phyloP scores from a whole-genome alignment of 257 asterid species.

The Voacanga thouarsii region DNA sequence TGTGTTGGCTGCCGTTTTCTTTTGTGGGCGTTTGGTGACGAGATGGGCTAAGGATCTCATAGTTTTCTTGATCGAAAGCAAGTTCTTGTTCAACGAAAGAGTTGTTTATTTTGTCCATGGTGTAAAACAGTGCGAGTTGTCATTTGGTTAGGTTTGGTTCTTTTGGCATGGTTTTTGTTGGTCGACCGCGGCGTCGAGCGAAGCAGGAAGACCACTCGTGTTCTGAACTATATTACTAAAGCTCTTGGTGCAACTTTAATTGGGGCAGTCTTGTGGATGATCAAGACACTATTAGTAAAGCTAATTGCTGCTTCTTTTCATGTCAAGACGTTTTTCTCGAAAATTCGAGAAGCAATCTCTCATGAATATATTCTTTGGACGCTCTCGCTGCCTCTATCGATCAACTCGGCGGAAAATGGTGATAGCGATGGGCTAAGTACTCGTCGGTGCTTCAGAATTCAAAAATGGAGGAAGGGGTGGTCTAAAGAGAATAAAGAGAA shows the following conservation, averaged over 20 bases:
- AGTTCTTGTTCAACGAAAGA: slow-evolving; percentile 25
- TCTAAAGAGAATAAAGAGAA: neutral
- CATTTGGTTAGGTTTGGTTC: slow-evolving; percentile 31
- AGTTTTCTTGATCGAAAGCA: slow-evolving; percentile 28
- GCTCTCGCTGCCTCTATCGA: slow-evolving; percentile 9
- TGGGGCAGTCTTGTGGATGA: slow-evolving; percentile 27
- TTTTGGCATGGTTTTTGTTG: slow-evolving; percentile 19
- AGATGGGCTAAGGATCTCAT: slow-evolving; percentile 23
- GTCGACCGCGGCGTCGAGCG: slow-evolving; percentile 10
- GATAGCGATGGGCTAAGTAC: neutral
- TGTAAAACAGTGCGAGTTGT: slow-evolving; percentile 20
- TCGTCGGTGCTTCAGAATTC: slow-evolving; percentile 1
- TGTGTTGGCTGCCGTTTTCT: slow-evolving; percentile 23
- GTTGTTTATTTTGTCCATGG: slow-evolving; percentile 29
- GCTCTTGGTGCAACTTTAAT: slow-evolving; percentile 15
- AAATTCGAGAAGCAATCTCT: slow-evolving; percentile 3
- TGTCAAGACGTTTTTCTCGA: slow-evolving; percentile 27
- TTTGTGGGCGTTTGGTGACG: slow-evolving; percentile 27
- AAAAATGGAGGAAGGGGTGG: neutral
- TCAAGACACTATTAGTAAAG: slow-evolving; percentile 28
- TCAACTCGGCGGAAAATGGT: neutral
- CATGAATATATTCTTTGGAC: slow-evolving; percentile 2
- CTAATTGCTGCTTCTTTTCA: slow-evolving; percentile 29
- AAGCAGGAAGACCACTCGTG: neutral
- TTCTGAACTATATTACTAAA: slow-evolving; percentile 18